Percentiles rank a stretch among this genome's conserved stretches.
Conservation (phyloP, 306 rosid species). For the Coriaria nepalensis region DNA sequence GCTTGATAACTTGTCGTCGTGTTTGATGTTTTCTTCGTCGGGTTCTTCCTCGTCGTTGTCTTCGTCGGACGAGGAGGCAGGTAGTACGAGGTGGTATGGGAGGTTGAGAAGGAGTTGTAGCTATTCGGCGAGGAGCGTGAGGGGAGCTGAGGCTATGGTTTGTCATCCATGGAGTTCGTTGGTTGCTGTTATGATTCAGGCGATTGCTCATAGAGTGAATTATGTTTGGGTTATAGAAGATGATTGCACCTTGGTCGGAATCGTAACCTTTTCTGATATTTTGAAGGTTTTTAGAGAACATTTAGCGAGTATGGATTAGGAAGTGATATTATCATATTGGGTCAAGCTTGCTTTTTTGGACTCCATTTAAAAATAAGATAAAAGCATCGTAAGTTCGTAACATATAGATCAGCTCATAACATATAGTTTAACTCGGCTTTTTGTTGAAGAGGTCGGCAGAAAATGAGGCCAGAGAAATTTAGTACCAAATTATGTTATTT, state of each 20-base stretch:
- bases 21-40: not conserved
- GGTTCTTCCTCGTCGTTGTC: constrained; percentile 38
- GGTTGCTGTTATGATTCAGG: constrained; percentile 88
- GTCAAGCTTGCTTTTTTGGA: too few species aligned
- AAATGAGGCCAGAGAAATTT: too few species aligned
- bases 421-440: too few species aligned
- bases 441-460: too few species aligned
- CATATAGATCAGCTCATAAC: too few species aligned
- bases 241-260: constrained; percentile 55
- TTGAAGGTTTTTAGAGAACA: constrained; percentile 56
- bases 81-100: constrained; percentile 24
- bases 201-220: constrained; percentile 57
- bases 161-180: constrained; percentile 72
- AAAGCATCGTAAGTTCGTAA: too few species aligned
- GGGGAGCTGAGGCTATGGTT: constrained; percentile 77
- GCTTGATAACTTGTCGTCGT: constrained; percentile 30
- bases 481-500: too few species aligned
- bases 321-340: not conserved
- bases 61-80: constrained; percentile 80
- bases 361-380: too few species aligned
- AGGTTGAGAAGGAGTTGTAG: constrained; percentile 52
- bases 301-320: constrained; percentile 25
- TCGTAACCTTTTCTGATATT: constrained; percentile 50
- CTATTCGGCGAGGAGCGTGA: constrained; percentile 72
- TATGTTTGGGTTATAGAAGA: constrained; percentile 82